Conservation (phyloP, 257 asterid species). For the Nicotiana paniculata region DNA sequence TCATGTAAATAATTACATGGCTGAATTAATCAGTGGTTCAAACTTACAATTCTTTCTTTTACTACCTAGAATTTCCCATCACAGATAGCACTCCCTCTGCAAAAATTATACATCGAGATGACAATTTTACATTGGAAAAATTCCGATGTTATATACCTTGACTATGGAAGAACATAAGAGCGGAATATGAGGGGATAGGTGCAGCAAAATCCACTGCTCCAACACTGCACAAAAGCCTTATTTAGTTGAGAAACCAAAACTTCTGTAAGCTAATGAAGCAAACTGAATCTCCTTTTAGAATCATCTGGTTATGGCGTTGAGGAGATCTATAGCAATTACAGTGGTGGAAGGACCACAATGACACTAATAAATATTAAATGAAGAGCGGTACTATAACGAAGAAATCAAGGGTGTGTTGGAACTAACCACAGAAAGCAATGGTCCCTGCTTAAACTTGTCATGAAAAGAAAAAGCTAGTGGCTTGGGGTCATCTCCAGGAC, state of each 20-base stretch:
- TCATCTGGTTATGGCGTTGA: too few relatives aligned
- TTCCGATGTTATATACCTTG: constrained; percentile 24
- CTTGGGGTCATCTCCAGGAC: constrained; percentile 91
- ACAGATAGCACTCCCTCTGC: neutral
- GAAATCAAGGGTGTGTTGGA: neutral
- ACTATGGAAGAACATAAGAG: constrained; percentile 39
- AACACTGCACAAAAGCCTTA: constrained; percentile 49
- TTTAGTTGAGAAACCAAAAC: constrained; percentile 9
- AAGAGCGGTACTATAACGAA: neutral
- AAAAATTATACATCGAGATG: neutral
- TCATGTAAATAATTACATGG: too few relatives aligned
- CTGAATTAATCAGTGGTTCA: too few relatives aligned
- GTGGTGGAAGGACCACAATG: neutral
- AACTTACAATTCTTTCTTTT: too few relatives aligned
- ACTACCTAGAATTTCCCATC: too few relatives aligned
- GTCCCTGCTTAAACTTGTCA: constrained; percentile 84
- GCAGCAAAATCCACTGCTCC: constrained; percentile 97
- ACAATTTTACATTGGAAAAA: neutral
- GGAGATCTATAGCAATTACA: neutral
- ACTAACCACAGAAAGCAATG: constrained; percentile 96
- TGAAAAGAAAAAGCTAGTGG: constrained; percentile 82
- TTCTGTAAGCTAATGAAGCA: neutral
- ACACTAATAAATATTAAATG: neutral
- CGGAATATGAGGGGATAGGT: constrained; percentile 91
- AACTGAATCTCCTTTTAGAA: neutral